These are phyloP conservation scores for Puccinia triticina DNA, from an alignment of 1,284 basidiomycete species.

Conservation along the genomic window DNA sequence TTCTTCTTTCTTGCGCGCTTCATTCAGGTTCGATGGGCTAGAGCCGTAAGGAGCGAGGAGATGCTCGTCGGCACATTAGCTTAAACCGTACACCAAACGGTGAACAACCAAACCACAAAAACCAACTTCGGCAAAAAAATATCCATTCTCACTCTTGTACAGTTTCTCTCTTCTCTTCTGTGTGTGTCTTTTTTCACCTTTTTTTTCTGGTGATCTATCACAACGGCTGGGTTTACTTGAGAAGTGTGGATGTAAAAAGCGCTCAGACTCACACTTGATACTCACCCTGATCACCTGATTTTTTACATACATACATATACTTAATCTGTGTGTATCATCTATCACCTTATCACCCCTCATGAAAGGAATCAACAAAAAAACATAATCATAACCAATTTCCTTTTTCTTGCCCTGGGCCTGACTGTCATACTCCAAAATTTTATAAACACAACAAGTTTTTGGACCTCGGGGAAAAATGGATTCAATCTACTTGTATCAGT, in stretches of 20 bases:
- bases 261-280: background rate
- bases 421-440: no score
- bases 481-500: no score
- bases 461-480: no score
- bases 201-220: conserved; percentile 4
- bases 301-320: background rate
- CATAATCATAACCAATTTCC: background rate
- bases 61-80: conserved; percentile 28
- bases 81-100: background rate
- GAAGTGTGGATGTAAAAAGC: background rate
- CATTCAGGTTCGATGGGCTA: conserved; percentile 44
- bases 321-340: background rate
- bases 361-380: background rate
- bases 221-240: background rate
- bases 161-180: background rate
- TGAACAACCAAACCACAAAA: background rate
- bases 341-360: background rate
- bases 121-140: background rate
- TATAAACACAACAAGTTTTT: no score
- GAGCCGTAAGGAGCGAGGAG: conserved; percentile 36
- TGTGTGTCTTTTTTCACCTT: background rate
- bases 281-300: background rate
- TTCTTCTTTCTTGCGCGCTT: background rate
- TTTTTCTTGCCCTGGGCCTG: no score
- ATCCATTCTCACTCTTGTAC: background rate